Base-by-base conservation (phyloP, 1,284 basidiomycete species). In the Tetrapyrgos nigripes region DNA sequence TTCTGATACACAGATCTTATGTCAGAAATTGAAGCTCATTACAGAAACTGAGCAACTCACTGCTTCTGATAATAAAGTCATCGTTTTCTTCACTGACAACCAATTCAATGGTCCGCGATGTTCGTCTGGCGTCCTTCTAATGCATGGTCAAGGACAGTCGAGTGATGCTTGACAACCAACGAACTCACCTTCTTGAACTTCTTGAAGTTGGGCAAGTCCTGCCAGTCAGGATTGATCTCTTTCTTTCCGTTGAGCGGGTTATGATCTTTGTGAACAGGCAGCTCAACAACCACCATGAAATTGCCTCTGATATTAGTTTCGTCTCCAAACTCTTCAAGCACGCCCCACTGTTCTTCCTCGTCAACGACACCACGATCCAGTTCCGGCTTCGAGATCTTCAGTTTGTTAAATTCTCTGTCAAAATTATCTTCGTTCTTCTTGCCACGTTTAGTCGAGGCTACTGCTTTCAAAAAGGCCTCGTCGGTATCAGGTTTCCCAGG, bases 381-480 rank as follows among this genome's bases (percentile, higher is more conserved):
- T 51, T 86, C 84, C 1, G 91, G 87, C 71, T 88, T 92, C 4
- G 88, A 83, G 49, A 96, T 91, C 61, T 85, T 84, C 54, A 95
- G 76, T 56, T 89, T 85, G 70, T 94, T 94, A 70, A 96, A 95
- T 64, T 94, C 93, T 43, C 87, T 82, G 72, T 95, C 93, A 61
- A 94, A 92, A 10, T 82, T 79, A 68, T 94, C 91, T 68, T 91
- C 89, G 1, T 72, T 64, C 64, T 80, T 84, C 76, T 89, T 91
- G 6, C 86, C 88, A n/a, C 80, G 80, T 65, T 89, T 91, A 31
- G 77, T 89, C 4, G 89, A 90, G 19, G 91, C 88, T 43, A 92
- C 76, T 0, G 91, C 91, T 63, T 84, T 87, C 24, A 92, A 76
- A 68, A 93, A 92, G 1, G 80, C 82, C 3, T 76, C 77, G 64